Evolutionary conservation across 2,329 filamentous ascomycete genomes (phyloP).

Genomic region (Didymella lethalis): DNA sequence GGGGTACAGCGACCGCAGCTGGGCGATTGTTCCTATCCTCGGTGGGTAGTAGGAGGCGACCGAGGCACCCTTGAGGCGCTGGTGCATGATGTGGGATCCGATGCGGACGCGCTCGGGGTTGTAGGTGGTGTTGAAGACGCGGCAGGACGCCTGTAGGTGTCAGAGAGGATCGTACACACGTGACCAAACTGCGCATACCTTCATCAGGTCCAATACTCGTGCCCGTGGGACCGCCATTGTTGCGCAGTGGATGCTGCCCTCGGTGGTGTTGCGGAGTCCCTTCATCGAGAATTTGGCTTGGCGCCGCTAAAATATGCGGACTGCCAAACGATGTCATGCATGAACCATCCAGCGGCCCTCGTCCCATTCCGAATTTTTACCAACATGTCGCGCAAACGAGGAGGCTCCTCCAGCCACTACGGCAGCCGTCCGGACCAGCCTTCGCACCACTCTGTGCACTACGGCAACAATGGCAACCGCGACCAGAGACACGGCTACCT

Average conservation of each 20-base stretch:
- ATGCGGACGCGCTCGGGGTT: conserved; percentile 84
- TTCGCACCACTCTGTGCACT: conserved; percentile 11
- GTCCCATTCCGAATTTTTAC: not conserved
- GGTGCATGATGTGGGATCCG: conserved; percentile 91
- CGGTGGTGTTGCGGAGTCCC: conserved; percentile 24
- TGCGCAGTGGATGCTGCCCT: conserved; percentile 19
- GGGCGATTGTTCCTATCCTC: conserved; percentile 73
- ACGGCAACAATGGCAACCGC: conserved; percentile 14
- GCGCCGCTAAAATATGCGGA: conserved; percentile 26
- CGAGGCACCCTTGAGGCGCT: conserved; percentile 83
- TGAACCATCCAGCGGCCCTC: not conserved
- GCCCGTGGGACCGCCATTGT: conserved; percentile 61
- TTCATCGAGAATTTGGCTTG: conserved; percentile 25
- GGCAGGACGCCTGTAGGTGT: conserved; percentile 76
- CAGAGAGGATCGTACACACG: conserved; percentile 3
- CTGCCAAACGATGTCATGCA: conserved; percentile 12
- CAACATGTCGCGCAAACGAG: conserved; percentile 36
- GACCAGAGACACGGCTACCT: conserved; percentile 10
- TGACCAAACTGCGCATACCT: conserved; percentile 62
- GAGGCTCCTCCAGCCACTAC: conserved; percentile 33
- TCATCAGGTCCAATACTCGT: conserved; percentile 74
- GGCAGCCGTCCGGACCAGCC: conserved; percentile 13
- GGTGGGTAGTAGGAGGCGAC: conserved; percentile 89
- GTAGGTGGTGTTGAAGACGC: conserved; percentile 88
- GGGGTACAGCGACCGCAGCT: conserved; percentile 75